A percentile compares a stretch with the other conserved stretches of the same genome.
phyloP scores from a whole-genome alignment of 257 asterid species.

The Solanum microdontum region DNA sequence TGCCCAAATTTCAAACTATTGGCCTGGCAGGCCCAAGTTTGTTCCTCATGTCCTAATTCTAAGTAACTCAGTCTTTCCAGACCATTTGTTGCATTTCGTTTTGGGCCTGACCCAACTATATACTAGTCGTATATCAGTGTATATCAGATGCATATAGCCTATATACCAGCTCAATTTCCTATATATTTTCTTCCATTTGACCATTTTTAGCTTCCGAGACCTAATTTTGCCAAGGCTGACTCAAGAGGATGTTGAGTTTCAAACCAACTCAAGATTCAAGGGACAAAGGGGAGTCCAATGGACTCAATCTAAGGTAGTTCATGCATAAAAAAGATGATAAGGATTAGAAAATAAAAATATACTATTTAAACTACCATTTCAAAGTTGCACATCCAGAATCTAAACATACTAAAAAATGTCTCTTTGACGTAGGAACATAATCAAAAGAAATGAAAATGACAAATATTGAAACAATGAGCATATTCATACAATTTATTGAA shows the following conservation, averaged over 20 bases:
- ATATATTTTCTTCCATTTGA: neutral
- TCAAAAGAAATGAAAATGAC: neutral
- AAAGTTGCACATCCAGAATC: neutral
- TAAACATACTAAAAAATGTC: neutral
- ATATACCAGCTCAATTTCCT: neutral
- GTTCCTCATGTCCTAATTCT: neutral
- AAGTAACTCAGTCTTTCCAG: neutral
- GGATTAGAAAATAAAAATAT: neutral
- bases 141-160: neutral
- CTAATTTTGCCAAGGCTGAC: neutral
- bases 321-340: neutral
- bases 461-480: neutral
- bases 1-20: neutral
- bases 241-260: neutral
- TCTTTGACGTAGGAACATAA: neutral
- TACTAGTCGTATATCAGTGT: neutral
- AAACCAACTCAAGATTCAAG: neutral
- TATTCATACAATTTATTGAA: neutral
- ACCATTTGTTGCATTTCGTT: neutral
- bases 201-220: neutral
- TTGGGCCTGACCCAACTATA: neutral
- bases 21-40: neutral
- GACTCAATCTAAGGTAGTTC: neutral
- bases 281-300: neutral
- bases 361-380: neutral